Evolutionary conservation across 805 yeast species (phyloP), one percentile per base, ranked within the genome.

Genomic region (Yarrowia divulgata): DNA sequence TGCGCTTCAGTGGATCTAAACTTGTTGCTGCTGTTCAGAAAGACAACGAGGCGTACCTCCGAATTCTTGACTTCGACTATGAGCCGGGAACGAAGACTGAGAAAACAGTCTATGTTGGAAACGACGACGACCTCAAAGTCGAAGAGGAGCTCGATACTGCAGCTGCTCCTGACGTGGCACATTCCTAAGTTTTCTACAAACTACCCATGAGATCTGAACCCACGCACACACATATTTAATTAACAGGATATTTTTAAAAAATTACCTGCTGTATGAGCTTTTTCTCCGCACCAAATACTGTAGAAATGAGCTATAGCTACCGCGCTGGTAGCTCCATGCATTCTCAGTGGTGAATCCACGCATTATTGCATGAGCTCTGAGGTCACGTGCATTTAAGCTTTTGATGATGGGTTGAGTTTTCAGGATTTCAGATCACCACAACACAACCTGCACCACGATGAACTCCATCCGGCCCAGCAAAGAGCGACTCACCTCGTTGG

Each of bases 21-120:
- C 90, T 98, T 76, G 91, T 94, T 46, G 94, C 97, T 23, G 98
- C 99, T 0, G 95, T 93, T 10, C 96, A 92, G 77, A 83, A 87
- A 69, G 85, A 85, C 10, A 84, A 83, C 71, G 83, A 83, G 69
- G 91, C 97, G 2, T 89, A 82, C 75, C 87, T 95, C 70, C 98
- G 93, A 77, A 88, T 95, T 37, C 79, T 93, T 62, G 97, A 93
- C 76, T 94, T 91, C 79, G 89, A 90, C 60, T 73, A 79, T 69
- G 80, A 77, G 32, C 68, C 68, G 1, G 68, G 68, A 23, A 49
- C 68, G 40, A 48, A 63, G 23, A 37, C 55, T 1, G 68, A 63
- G 40, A 60, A 45, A 29, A 63, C 68, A 3, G 57, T 49, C 29
- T 63, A 63, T n/a, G 68, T 63, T 37, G 68, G 68, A 16, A 45